Base-by-base conservation (phyloP, 345 rosid genomes). In the Rhodamnia rubescens region DNA sequence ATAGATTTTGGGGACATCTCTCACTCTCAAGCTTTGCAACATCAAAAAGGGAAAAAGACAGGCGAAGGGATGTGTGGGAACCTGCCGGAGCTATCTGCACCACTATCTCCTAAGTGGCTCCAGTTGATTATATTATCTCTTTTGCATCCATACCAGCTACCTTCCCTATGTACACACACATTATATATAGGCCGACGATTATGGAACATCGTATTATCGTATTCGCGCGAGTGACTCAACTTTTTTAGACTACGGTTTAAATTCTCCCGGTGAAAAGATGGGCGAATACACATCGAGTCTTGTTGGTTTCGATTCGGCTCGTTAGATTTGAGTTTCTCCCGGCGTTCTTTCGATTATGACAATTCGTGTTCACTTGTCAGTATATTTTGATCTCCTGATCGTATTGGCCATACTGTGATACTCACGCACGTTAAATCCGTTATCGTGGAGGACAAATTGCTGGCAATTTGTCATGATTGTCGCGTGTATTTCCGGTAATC, bases 311-410 rank as follows among this genome's bases (percentile, higher is more conserved):
- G 7, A 18, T 69, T 36, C 22, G 14, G 6, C 80, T 2, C 8
- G 3, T 54, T 21, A 18, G 13, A 2, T 9, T 36, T 0, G 26
- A 69, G 47, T 69, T 42, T 36, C 42, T 69, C 78, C 18, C 7
- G 0, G 0, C 3, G 20, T 40, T 36, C 20, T 69, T 1, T 69
- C 0, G 1, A 3, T 69, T 0, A 1, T 16, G 24, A 2, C 24
- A 32, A 40, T 69, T 69, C 1, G 0, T 29, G 3, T 29, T 29
- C 11, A 18, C 11, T 0, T 29, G 11, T 4, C 36, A 36, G 18
- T 69, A 8, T 69, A 64, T 32, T 64, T 0, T 16, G 3, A 16
- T 64, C 0, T 32, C 78, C 1, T 21, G 18, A 32, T 8, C 8
- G 3, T 0, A 20, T 8, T 8, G 22, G 20, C 15, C 40, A 29